Percentiles rank a stretch among this genome's conserved stretches.
phyloP scores from a whole-genome alignment of 331 rosid species.

The Acacia pycnantha region DNA sequence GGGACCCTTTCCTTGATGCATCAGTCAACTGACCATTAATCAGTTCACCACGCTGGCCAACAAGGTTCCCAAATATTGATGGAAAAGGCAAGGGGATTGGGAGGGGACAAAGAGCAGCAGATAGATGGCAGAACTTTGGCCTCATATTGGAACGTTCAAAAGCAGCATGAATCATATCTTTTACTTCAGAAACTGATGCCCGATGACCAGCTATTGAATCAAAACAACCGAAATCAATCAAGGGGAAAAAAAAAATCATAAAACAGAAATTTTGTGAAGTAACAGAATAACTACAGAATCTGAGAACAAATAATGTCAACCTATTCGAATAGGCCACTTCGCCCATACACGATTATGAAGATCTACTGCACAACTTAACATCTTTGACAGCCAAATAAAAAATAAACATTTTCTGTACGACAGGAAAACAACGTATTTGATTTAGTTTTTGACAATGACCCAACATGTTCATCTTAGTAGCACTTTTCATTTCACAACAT shows the following conservation, averaged over 20 bases:
- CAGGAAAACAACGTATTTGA: not conserved
- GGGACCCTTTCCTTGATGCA: constrained; percentile 64
- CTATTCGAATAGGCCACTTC: constrained; percentile 7
- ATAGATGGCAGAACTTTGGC: constrained; percentile 77
- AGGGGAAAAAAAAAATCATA: not conserved
- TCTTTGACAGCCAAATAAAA: not conserved
- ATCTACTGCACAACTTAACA: not conserved
- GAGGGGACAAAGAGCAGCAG: constrained; percentile 69
- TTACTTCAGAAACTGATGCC: constrained; percentile 60
- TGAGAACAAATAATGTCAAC: not conserved
- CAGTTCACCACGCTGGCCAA: constrained; percentile 72
- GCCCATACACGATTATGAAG: not conserved
- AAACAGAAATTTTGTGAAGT: constrained; percentile 24
- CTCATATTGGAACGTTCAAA: constrained; percentile 46
- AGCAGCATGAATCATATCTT: constrained; percentile 51
- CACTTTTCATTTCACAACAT: not conserved
- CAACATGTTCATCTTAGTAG: not conserved
- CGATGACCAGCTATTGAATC: constrained; percentile 49
- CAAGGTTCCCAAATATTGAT: constrained; percentile 59
- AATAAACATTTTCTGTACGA: not conserved
- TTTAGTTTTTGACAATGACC: not conserved
- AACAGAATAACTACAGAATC: constrained; percentile 16
- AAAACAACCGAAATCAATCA: constrained; percentile 1
- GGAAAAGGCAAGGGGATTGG: constrained; percentile 96
- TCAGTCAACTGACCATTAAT: constrained; percentile 37